Evolutionary conservation across 2,329 filamentous ascomycete genomes (phyloP).

Genomic region (Fusarium proliferatum): DNA sequence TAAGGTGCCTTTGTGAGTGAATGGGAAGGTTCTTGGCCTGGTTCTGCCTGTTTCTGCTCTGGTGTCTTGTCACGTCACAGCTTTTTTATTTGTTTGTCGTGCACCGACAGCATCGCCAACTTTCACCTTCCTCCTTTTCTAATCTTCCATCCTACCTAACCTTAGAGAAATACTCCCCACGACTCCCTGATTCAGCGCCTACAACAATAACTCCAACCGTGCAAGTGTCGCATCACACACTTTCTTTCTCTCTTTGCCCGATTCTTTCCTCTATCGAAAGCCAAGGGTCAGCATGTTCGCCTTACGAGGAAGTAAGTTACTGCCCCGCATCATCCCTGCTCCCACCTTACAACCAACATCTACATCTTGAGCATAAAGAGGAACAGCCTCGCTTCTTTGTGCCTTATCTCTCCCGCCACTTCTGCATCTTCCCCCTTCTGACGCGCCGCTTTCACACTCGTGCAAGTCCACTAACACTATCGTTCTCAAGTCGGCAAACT

Average conservation of each 20-base stretch:
- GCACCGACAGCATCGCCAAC: constrained; percentile 33
- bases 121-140: constrained; percentile 9
- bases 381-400: constrained; percentile 9
- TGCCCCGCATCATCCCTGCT: constrained; percentile 38
- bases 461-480: constrained; percentile 22
- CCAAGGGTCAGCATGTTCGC: constrained; percentile 51
- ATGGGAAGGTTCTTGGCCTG: constrained; percentile 4
- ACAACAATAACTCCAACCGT: not conserved
- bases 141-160: not conserved
- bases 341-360: constrained; percentile 24
- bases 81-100: constrained; percentile 22
- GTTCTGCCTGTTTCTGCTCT: constrained; percentile 30
- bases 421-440: not conserved
- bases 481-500: constrained; percentile 80
- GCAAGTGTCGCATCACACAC: constrained; percentile 4
- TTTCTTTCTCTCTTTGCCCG: constrained; percentile 1
- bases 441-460: not conserved
- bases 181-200: constrained; percentile 11
- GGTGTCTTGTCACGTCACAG: constrained; percentile 36
- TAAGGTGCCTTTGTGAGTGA: constrained; percentile 4
- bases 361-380: constrained; percentile 12
- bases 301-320: constrained; percentile 52
- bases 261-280: constrained; percentile 11
- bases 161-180: constrained; percentile 2
- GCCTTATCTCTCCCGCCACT: not conserved